Percentiles rank a stretch among this genome's conserved stretches.
Evolutionary conservation across 306 rosid species (phyloP).

Genomic region (Quercus wislizeni): DNA sequence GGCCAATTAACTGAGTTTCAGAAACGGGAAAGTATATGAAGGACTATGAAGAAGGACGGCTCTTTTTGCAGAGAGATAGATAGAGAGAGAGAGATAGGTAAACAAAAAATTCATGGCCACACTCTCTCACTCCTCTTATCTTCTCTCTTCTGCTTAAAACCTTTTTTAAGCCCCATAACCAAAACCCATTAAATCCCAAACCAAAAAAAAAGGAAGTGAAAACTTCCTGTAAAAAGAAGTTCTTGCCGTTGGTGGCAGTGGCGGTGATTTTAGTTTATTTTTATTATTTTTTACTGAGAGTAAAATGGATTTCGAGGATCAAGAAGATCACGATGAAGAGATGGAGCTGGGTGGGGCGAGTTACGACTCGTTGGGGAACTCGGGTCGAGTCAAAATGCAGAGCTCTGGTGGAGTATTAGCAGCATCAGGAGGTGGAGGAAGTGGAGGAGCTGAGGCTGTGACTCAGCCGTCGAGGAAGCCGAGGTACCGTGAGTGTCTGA

Average conservation of each 20-base stretch:
- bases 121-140: slow-evolving; percentile 25
- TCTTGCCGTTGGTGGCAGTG: neutral
- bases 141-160: neutral
- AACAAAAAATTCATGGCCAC: slow-evolving; percentile 20
- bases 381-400: slow-evolving; percentile 41
- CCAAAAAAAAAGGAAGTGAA: neutral
- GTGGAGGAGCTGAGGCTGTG: slow-evolving; percentile 14
- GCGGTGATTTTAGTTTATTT: no score
- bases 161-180: no score
- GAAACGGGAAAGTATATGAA: slow-evolving; percentile 60
- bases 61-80: slow-evolving; percentile 26
- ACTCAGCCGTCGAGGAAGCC: slow-evolving; percentile 36
- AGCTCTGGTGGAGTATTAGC: slow-evolving; percentile 1
- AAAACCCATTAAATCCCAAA: no score
- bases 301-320: slow-evolving; percentile 80
- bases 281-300: neutral
- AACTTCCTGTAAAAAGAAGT: no score
- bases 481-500: slow-evolving; percentile 80
- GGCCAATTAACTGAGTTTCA: neutral
- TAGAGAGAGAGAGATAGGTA: neutral
- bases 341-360: slow-evolving; percentile 51
- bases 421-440: neutral
- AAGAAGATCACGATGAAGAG: slow-evolving; percentile 76
- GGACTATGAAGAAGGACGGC: slow-evolving; percentile 20
- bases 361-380: slow-evolving; percentile 59